phyloP scores from a whole-genome alignment of 2,329 filamentous ascomycete genomes.

The Stylonectria norvegica region DNA sequence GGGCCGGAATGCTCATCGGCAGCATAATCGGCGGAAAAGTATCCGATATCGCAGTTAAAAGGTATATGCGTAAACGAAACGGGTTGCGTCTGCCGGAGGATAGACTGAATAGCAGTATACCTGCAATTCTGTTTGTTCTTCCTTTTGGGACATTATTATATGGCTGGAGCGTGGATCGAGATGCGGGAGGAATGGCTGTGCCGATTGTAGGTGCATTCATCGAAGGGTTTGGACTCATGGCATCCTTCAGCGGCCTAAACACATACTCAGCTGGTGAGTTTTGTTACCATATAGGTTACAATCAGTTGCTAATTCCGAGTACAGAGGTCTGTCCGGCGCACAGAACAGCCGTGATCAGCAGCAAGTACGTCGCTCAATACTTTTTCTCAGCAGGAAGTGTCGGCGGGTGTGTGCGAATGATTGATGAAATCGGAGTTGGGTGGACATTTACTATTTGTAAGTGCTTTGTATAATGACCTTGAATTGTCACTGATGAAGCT shows the following conservation, averaged over 20 bases:
- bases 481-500: neutral
- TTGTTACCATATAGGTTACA: fast-evolving
- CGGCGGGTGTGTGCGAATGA: slow-evolving; percentile 24
- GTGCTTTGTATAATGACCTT: neutral
- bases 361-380: slow-evolving; percentile 27
- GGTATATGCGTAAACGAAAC: slow-evolving; percentile 36
- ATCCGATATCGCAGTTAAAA: slow-evolving; percentile 39
- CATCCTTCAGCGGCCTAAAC: slow-evolving; percentile 37
- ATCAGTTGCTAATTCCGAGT: neutral
- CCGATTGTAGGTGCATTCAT: slow-evolving; percentile 33
- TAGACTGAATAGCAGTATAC: slow-evolving; percentile 31
- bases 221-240: slow-evolving; percentile 34
- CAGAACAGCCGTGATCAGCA: slow-evolving; percentile 24
- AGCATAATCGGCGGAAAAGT: slow-evolving; percentile 60
- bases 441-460: slow-evolving; percentile 25
- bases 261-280: slow-evolving; percentile 37
- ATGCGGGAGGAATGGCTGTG: slow-evolving; percentile 32
- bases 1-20: slow-evolving; percentile 61
- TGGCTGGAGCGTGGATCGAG: slow-evolving; percentile 35
- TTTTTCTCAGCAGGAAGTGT: slow-evolving; percentile 25
- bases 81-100: slow-evolving; percentile 31
- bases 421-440: slow-evolving; percentile 20
- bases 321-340: slow-evolving; percentile 20
- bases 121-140: slow-evolving; percentile 29
- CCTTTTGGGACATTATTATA: slow-evolving; percentile 32